Conservation (phyloP, 352 stramenopile genomes). For the Phytophthora agathidicida region DNA sequence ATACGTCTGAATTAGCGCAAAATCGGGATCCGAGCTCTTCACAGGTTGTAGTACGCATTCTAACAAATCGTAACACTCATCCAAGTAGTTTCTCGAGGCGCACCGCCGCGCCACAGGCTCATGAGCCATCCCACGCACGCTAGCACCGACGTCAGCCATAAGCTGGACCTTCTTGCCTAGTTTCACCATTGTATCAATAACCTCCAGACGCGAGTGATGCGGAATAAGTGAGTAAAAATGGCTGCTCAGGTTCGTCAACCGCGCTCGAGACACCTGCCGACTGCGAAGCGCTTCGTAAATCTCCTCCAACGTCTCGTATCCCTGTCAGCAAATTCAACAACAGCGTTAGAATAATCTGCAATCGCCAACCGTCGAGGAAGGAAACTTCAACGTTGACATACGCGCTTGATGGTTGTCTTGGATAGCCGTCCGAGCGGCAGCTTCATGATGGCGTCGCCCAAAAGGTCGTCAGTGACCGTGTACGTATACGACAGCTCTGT, state of each 20-base stretch:
- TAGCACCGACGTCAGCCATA: conserved; percentile 58
- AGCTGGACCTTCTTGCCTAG: conserved; percentile 63
- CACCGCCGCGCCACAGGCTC: conserved; percentile 46
- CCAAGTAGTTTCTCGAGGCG: conserved; percentile 60
- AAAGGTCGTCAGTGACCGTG: conserved; percentile 40
- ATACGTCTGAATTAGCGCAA: conserved; percentile 67
- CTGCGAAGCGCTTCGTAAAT: conserved; percentile 63
- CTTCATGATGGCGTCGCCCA: conserved; percentile 51
- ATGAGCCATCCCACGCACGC: conserved; percentile 45
- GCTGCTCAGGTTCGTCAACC: conserved; percentile 56
- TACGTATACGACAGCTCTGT: conserved; percentile 47
- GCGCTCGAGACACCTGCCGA: conserved; percentile 40
- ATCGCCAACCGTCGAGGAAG: no score
- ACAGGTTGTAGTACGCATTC: conserved; percentile 58
- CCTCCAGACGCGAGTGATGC: conserved; percentile 50
- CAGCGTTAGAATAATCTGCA: conserved; percentile 7
- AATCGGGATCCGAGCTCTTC: conserved; percentile 49
- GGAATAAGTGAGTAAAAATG: conserved; percentile 77
- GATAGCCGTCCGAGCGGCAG: conserved; percentile 57
- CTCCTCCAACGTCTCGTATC: conserved; percentile 66
- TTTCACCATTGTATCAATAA: conserved; percentile 77
- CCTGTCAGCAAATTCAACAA: conserved; percentile 28
- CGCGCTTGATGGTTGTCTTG: conserved; percentile 64
- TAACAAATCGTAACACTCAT: conserved; percentile 63
- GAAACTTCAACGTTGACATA: conserved; percentile 24